Base-by-base conservation (phyloP, 768 basidiomycete genomes). In the Cubamyces sp. region DNA sequence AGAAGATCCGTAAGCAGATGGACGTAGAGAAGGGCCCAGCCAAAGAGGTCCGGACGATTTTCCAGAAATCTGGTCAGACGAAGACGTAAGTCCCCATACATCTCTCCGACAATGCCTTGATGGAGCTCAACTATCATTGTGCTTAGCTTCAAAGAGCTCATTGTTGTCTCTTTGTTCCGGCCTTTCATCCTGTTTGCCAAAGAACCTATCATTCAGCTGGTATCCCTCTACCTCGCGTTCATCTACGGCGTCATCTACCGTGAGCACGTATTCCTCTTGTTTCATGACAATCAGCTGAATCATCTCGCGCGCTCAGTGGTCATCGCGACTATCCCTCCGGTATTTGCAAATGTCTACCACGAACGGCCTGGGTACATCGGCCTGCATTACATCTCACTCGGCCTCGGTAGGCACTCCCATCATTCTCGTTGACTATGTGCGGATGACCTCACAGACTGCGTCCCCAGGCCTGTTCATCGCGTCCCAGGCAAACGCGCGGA, bases 361-460 rank as follows among this genome's bases (percentile, higher is more conserved):
- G 74, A 90, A 69, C 62, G 69, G 0, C 72, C 81, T 11, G 87
- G 89, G 5, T 85, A 87, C 51, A 78, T 84, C 0, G 87, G 89
- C 0, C 71, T 92, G 30, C 78, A 92, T 67, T 94, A 91, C 65
- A 76, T 92, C 59, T 82, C 90, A 0, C 79, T 92, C 5, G 91
- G 88, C 0, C 16, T 87, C 2, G 89, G 91, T 49, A 43, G 42
- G 18, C 42, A 16, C 42, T 3, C 12, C 16, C n/a, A 14, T 26
- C 14, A 47, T 49, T 6, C 25, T 23, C 4, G 1, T 1, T 4
- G 19, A 19, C 4, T 18, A 3, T 26, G 14, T 3, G 28, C 2
- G 5, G 26, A 5, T 12, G 5, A 8, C 5, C 48, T 49, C 14
- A 49, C 26, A 9, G 14, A 7, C 15, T 12, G 21, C 2, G 5